Percentiles rank a stretch among this genome's conserved stretches.
These are phyloP conservation scores for Boletus sp. DNA, from an alignment of 768 basidiomycete species.

Conservation along the genomic window DNA sequence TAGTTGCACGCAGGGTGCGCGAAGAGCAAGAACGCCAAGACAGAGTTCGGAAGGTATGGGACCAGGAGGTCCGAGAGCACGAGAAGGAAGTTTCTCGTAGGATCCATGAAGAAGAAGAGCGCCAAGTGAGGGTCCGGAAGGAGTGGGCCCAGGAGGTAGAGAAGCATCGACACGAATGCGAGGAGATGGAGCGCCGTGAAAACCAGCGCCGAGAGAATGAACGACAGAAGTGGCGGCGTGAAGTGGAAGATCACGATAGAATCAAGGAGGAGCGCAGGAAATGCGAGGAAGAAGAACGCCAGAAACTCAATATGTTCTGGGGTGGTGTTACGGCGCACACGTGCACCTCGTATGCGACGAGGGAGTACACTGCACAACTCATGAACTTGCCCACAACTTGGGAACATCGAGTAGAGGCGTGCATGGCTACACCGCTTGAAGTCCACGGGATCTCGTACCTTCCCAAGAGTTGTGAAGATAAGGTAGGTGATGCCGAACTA, in stretches of 20 bases:
- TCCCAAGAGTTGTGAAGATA: slow-evolving; percentile 25
- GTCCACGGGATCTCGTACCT: slow-evolving; percentile 20
- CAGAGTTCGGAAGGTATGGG: slow-evolving; percentile 4
- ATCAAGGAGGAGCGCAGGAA: slow-evolving; percentile 12
- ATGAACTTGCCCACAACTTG: slow-evolving; percentile 28
- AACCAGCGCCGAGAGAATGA: background rate
- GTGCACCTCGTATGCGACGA: slow-evolving; percentile 29
- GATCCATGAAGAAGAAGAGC: slow-evolving; percentile 2
- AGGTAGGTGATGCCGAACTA: slow-evolving; percentile 5
- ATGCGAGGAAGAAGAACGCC: slow-evolving; percentile 26
- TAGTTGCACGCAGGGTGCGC: background rate
- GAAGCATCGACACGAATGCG: slow-evolving; percentile 2
- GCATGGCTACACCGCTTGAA: slow-evolving; percentile 20
- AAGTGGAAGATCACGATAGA: slow-evolving; percentile 19
- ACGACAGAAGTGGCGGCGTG: slow-evolving; percentile 17
- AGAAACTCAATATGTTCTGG: slow-evolving; percentile 25
- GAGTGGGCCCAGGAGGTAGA: slow-evolving; percentile 8
- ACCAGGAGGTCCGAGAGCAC: slow-evolving; percentile 1
- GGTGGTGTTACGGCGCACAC: slow-evolving; percentile 11
- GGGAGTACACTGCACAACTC: slow-evolving; percentile 30
- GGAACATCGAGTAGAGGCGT: slow-evolving; percentile 19
- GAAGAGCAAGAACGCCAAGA: slow-evolving; percentile 12
- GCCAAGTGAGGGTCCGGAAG: background rate
- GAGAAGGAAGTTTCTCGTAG: background rate
- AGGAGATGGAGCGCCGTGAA: slow-evolving; percentile 15